phyloP scores from a whole-genome alignment of 129 eudicot species.

The Sambucus nigra region DNA sequence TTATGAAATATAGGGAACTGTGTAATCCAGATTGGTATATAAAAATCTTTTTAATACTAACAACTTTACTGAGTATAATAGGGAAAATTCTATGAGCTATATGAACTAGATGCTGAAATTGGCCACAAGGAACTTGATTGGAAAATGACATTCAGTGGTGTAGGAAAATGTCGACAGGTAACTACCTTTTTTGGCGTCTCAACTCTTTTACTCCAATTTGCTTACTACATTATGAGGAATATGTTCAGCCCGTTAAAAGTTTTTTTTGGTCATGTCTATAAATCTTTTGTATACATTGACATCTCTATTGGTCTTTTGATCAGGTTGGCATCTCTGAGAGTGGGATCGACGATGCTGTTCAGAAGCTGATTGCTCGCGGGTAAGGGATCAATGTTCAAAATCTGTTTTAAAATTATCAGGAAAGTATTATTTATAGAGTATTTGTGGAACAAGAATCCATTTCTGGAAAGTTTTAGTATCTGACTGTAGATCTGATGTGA shows the following conservation, averaged over 20 bases:
- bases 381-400: slow-evolving; percentile 22
- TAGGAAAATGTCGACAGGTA: slow-evolving; percentile 98
- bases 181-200: not conserved
- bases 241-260: slow-evolving; percentile 1
- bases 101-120: slow-evolving; percentile 95
- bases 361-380: slow-evolving; percentile 84
- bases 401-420: slow-evolving; percentile 1
- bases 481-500: not conserved
- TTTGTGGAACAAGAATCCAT: not conserved
- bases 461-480: not conserved
- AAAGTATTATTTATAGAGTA: not conserved
- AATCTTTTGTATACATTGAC: slow-evolving; percentile 3
- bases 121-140: slow-evolving; percentile 98
- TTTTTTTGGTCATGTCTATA: slow-evolving; percentile 1
- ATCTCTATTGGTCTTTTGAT: slow-evolving; percentile 10
- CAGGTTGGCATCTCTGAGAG: slow-evolving; percentile 91
- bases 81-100: slow-evolving; percentile 95
- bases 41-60: slow-evolving; percentile 1
- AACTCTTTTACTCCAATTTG: not conserved
- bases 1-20: too few species aligned
- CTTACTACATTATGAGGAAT: not conserved
- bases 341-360: slow-evolving; percentile 96
- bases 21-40: too few species aligned
- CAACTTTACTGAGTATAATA: slow-evolving; percentile 12
- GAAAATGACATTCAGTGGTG: slow-evolving; percentile 90